Base-by-base conservation (phyloP, 306 rosid species). In the Sicyos baderoa region DNA sequence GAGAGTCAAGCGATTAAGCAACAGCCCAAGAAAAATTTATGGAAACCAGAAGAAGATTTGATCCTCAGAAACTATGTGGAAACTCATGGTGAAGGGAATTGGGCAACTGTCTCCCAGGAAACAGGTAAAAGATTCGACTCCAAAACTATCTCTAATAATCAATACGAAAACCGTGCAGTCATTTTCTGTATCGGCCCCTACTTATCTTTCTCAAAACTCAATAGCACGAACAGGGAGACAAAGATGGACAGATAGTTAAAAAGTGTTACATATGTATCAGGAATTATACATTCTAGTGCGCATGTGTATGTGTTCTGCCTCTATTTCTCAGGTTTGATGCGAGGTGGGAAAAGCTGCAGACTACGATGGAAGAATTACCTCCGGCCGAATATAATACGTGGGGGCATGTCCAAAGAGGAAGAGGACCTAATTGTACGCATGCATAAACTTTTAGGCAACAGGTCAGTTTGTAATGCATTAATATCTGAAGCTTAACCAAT, bases 261-360 rank as follows among this genome's bases (percentile, higher is more conserved):
- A 32, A 32, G 29, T 32, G 5, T 1, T 32, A 4, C 5, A 4
- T 32, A 32, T 32, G 37, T 32, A 32, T 32, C 37, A 32, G 37
- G 37, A 32, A 32, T 32, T 32, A 32, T 32, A 32, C 5, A 32
- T 32, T 32, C 5, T 32, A 47, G 40, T 54, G 13, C 13, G 37
- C 14, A 22, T 12, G 13, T 66, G 44, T 29, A 5, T 29, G 7
- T 2, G 10, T 42, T 42, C 70, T 35, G 9, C 8, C 21, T 6
- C 60, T 6, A 1, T n/a, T 23, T 54, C 51, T 54, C 78, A 84
- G 89, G 89, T 53, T 61, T 87, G 63, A 80, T 51, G 74, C 82
- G 92, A 70, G 84, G 89, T 40, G 92, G 89, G 50, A 87, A 87
- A 78, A 87, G 92, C 70, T 87, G 92, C 73, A 77, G 92, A 77